Evolutionary conservation across 2,329 filamentous ascomycete genomes (phyloP).

Genomic region (Aspergillus sp.): DNA sequence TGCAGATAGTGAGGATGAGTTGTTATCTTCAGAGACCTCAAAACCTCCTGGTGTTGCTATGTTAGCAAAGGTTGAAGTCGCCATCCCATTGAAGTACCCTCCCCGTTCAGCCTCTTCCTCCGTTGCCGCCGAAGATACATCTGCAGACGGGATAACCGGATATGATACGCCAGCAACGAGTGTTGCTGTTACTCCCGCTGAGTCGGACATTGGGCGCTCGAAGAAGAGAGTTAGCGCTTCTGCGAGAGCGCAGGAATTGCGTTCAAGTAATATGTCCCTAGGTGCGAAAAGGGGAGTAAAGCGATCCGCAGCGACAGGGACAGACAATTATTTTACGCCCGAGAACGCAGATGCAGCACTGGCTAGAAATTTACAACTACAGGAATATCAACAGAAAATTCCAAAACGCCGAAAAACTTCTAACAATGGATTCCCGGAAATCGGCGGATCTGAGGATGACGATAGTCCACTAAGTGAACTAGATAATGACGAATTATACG

Average conservation of each 20-base stretch:
- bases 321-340: slow-evolving; percentile 33
- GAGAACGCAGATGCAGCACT: slow-evolving; percentile 51
- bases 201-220: slow-evolving; percentile 34
- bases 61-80: slow-evolving; percentile 26
- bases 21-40: background rate
- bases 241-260: slow-evolving; percentile 48
- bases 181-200: slow-evolving; percentile 54
- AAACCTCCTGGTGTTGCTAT: background rate
- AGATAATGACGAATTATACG: slow-evolving; percentile 11
- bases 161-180: slow-evolving; percentile 65
- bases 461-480: slow-evolving; percentile 12
- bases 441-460: slow-evolving; percentile 25
- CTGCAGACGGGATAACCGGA: slow-evolving; percentile 48
- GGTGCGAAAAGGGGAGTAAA: slow-evolving; percentile 40
- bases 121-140: slow-evolving; percentile 40
- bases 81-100: slow-evolving; percentile 29
- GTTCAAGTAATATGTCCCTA: slow-evolving; percentile 47
- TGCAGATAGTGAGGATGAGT: background rate
- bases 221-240: slow-evolving; percentile 43
- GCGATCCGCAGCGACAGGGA: slow-evolving; percentile 45
- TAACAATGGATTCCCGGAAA: slow-evolving; percentile 16
- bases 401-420: slow-evolving; percentile 38
- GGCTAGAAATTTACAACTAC: slow-evolving; percentile 57
- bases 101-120: slow-evolving; percentile 34
- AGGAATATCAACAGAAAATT: slow-evolving; percentile 47